These are phyloP conservation scores for Phytophthora crassamura DNA, from an alignment of 352 stramenopile species.

Conservation along the genomic window DNA sequence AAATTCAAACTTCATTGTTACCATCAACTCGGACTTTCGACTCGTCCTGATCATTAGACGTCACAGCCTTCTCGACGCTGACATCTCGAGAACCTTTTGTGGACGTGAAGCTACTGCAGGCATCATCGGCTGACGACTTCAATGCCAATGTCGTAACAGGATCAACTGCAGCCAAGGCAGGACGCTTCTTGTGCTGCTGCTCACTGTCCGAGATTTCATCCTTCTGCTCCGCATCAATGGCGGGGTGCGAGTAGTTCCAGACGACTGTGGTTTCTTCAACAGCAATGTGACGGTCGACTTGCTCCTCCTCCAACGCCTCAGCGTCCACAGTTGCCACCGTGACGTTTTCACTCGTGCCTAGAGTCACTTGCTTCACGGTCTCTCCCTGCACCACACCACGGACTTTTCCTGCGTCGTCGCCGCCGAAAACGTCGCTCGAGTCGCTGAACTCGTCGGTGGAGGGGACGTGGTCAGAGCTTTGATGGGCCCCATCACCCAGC, in stretches of 20 bases:
- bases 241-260: conserved; percentile 1
- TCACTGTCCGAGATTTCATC: neutral
- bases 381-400: neutral
- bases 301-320: conserved; percentile 4
- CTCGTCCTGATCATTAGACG: too few species aligned
- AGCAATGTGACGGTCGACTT: conserved; percentile 5
- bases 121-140: neutral
- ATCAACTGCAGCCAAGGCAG: conserved; percentile 3
- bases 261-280: conserved; percentile 19
- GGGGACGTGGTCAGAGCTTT: conserved; percentile 15
- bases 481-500: too few species aligned
- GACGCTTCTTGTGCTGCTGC: neutral
- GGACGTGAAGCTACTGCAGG: neutral
- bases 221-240: neutral
- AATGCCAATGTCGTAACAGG: neutral
- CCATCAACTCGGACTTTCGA: too few species aligned
- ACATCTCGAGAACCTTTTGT: neutral
- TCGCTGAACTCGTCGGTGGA: neutral
- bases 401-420: neutral
- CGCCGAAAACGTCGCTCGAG: too few species aligned
- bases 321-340: neutral
- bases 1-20: too few species aligned
- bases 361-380: conserved; percentile 1
- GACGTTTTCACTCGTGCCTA: neutral
- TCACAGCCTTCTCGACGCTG: too few species aligned